These are phyloP conservation scores for Penicillium sp. DNA, from an alignment of 2,329 filamentous ascomycete species.

Conservation along the genomic window DNA sequence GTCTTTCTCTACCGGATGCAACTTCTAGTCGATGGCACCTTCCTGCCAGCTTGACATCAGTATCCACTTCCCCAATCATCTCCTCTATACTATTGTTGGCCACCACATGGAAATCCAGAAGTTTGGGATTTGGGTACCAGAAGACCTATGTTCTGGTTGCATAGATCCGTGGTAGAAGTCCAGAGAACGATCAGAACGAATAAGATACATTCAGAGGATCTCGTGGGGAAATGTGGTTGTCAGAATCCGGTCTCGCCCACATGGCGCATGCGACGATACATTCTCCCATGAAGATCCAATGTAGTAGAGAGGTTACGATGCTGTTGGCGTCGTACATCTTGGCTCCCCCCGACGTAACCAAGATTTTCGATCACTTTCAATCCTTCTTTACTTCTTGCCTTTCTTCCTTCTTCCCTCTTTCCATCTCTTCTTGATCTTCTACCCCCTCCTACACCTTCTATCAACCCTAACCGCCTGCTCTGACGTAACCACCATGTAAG, in stretches of 20 bases:
- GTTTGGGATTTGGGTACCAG: not conserved
- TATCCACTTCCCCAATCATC: not conserved
- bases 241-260: constrained; percentile 3
- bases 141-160: not conserved
- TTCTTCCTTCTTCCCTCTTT: constrained; percentile 1
- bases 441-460: not conserved
- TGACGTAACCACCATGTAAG: constrained; percentile 36
- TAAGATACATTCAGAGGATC: constrained; percentile 2
- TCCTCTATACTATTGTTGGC: constrained; percentile 13
- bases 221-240: constrained; percentile 1
- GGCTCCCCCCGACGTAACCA: constrained; percentile 25
- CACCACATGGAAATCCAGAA: constrained; percentile 14
- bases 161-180: not conserved
- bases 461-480: constrained; percentile 4
- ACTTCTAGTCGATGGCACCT: constrained; percentile 23
- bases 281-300: constrained; percentile 7
- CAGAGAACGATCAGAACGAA: constrained; percentile 3
- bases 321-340: constrained; percentile 24
- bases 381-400: constrained; percentile 7
- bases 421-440: not conserved
- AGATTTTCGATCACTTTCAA: not conserved
- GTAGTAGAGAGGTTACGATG: constrained; percentile 12
- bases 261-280: constrained; percentile 20
- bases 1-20: constrained; percentile 27
- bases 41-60: constrained; percentile 9